Evolutionary conservation across 148 eudicot species (phyloP).

Genomic region (Amaranthus hypochondriacus): DNA sequence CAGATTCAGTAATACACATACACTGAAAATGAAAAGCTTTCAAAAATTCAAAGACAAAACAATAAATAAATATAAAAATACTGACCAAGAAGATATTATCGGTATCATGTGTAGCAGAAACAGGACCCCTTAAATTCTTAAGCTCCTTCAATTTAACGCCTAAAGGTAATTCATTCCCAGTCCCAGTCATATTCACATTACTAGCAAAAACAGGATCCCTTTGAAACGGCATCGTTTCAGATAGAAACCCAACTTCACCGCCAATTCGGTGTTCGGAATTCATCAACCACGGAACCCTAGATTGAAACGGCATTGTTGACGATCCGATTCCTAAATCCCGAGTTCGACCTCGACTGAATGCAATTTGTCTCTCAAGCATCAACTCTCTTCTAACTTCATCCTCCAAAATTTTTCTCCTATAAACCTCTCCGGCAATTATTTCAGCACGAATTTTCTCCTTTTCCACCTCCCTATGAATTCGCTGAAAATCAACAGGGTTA

Average conservation of each 20-base stretch:
- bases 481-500: not conserved
- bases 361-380: constrained; percentile 50
- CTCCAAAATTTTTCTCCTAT: constrained; percentile 42
- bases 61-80: constrained; percentile 4
- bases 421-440: constrained; percentile 44
- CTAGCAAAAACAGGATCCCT: constrained; percentile 21
- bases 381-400: constrained; percentile 67
- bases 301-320: constrained; percentile 14
- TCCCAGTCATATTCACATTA: not conserved
- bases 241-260: constrained; percentile 15
- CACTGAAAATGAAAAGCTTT: too few relatives aligned
- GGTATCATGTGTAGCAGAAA: constrained; percentile 25
- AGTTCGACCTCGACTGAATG: constrained; percentile 7
- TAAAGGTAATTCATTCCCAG: constrained; percentile 5
- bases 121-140: constrained; percentile 21
- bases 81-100: constrained; percentile 50
- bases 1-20: too few relatives aligned
- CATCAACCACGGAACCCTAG: constrained; percentile 23
- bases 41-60: not conserved
- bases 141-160: constrained; percentile 14
- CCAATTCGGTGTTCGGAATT: constrained; percentile 17
- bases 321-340: not conserved
- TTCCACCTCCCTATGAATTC: constrained; percentile 44
- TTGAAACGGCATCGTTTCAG: constrained; percentile 32
- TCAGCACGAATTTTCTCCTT: constrained; percentile 57